These are phyloP conservation scores for Carnegiea gigantea DNA, from an alignment of 179 eudicot genomes.

Conservation along the genomic window DNA sequence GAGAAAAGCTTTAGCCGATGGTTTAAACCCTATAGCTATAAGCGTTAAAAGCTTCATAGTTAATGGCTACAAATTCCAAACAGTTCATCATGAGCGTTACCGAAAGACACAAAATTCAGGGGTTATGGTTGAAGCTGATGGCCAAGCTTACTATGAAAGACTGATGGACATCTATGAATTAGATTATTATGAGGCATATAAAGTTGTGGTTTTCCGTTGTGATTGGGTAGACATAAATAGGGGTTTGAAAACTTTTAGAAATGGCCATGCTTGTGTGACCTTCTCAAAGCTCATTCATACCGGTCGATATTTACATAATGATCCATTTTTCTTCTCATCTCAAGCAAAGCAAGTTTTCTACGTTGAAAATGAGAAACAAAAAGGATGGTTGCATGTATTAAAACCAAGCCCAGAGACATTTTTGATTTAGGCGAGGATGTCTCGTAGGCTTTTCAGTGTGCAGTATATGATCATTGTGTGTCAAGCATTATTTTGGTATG, in stretches of 20 bases:
- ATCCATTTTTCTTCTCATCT: conserved; percentile 2
- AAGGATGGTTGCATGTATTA: background rate
- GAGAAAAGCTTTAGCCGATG: background rate
- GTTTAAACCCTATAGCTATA: background rate
- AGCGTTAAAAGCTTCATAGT: background rate
- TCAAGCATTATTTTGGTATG: too few species aligned
- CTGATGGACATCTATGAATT: background rate
- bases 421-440: background rate
- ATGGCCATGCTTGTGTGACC: background rate
- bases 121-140: conserved; percentile 15
- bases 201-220: conserved; percentile 2
- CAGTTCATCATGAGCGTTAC: background rate
- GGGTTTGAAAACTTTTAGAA: background rate
- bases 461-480: too few species aligned
- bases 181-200: background rate
- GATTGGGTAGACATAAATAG: conserved; percentile 2
- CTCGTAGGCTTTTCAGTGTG: background rate
- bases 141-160: background rate
- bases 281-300: conserved; percentile 3
- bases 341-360: background rate
- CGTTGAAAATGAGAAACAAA: background rate
- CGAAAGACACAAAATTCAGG: conserved; percentile 5
- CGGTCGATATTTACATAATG: background rate
- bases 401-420: background rate
- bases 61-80: background rate